Base-by-base conservation (phyloP, 768 basidiomycete species). In the Podaxis pistillaris region DNA sequence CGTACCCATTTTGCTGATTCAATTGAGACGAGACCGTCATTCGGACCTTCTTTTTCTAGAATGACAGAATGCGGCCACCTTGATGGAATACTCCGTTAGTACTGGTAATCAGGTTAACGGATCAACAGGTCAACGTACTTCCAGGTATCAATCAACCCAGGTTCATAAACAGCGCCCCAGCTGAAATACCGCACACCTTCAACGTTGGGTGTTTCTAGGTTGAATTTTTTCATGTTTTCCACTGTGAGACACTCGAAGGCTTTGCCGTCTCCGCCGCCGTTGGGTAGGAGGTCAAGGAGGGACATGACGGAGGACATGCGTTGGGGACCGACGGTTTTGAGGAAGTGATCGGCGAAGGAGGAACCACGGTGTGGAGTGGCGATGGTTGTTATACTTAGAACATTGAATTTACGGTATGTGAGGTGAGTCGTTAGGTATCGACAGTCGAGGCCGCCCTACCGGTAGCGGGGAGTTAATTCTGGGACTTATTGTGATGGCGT, bases 361-460 rank as follows among this genome's bases (percentile, higher is more conserved):
- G 94, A 96, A 6, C 97, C 97, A 44, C 91, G 87, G 68, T 99
- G 97, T 1, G 97, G 97, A 0, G 94, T 92, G 26, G 94, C 91
- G 71, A 99, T 93, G 9, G 96, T 98, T 2, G 96, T 98, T 61
- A 98, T 81, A 24, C 90, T 94, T 54, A 91, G 82, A 33, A 97
- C 90, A 33, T 78, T 79, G 76, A 97, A 98, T 30, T 84, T 86
- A 52, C 88, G 87, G 26, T 87, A 74, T 40, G 85, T 86, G 56
- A 98, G 83, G 56, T 82, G 82, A 49, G 94, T 87, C 1, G 95
- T 91, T 24, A 95, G 88, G 68, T 98, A 88, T 51, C 97, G 85
- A 68, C 92, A 96, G 73, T 98, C 97, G 22, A 98, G 82, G 8
- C 97, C 97, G 26, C 96, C 96, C 79, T 79, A 47, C 22, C 38